These are phyloP conservation scores for Crithidia sp. DNA, from an alignment of 208 protist genomes.

Conservation along the genomic window DNA sequence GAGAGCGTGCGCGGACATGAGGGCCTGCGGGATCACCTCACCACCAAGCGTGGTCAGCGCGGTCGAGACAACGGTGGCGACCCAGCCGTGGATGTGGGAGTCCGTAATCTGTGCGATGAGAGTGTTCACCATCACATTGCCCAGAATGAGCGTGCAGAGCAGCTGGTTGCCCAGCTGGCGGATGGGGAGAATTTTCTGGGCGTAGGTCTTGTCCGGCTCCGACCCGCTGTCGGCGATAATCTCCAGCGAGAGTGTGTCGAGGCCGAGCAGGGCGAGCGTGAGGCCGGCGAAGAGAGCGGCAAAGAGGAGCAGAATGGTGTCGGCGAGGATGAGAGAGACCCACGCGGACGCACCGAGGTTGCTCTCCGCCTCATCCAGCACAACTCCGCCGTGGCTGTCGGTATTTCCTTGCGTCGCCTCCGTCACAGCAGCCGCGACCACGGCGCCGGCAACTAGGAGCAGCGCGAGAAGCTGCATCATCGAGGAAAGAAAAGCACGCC, in stretches of 20 bases:
- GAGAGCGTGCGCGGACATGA: constrained; percentile 94
- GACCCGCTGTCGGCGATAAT: constrained; percentile 91
- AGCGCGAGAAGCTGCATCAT: neutral
- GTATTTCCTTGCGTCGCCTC: neutral
- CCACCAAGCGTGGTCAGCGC: constrained; percentile 95
- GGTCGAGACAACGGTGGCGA: constrained; percentile 92
- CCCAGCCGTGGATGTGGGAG: constrained; percentile 85
- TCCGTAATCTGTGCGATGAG: constrained; percentile 94
- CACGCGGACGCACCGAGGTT: constrained; percentile 49
- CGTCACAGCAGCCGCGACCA: neutral
- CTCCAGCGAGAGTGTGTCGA: constrained; percentile 94
- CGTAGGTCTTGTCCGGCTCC: constrained; percentile 92
- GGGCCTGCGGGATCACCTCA: constrained; percentile 96
- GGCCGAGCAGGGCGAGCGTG: constrained; percentile 94
- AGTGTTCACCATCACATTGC: constrained; percentile 97
- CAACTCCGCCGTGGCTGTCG: neutral
- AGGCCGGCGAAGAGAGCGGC: constrained; percentile 96
- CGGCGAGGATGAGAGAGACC: constrained; percentile 78
- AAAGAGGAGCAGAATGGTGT: constrained; percentile 89
- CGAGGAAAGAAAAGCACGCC: constrained; percentile 11
- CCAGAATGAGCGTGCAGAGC: constrained; percentile 96
- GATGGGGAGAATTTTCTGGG: constrained; percentile 94
- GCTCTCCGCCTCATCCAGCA: constrained; percentile 15
- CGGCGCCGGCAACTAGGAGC: constrained; percentile 8
- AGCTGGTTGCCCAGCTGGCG: constrained; percentile 95